Base-by-base conservation (phyloP, 371 early-diverging fungal species). In the Syncephalis fuscata region DNA sequence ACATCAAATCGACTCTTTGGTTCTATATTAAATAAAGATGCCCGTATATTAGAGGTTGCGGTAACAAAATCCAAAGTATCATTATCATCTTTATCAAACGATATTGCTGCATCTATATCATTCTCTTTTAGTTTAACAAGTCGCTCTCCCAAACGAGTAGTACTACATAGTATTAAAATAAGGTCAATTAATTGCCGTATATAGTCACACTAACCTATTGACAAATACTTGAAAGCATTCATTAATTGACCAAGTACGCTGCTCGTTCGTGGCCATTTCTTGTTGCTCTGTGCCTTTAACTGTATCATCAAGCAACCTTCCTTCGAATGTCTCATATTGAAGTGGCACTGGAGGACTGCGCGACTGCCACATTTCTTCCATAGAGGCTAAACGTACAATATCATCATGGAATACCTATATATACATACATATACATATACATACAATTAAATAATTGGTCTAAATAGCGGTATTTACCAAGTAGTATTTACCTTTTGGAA, bases 31-130 rank as follows among this genome's bases (percentile, higher is more conserved):
- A 86, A 98, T 1, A 82, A 66, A 46, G 64, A 62, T 1, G 90
- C 81, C 25, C 98, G 76, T 46, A 98, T 60, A 53, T 92, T 93
- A 0, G 93, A 74, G 1, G 91, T 74, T 1, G 93, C 86, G 0
- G 92, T 79, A 0, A 97, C 94, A 71, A 98, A 97, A 48, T 80
- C 73, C 61, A 94, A 64, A 16, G 79, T 68, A 45, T 79, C 87
- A 4, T 80, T 71, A 54, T 95, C 95, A 65, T 97, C 94, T 68
- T 98, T 94, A 61, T 95, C 92, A 65, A 94, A 94, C 0, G 63
- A 46, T 39, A 93, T 48, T 1, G 56, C 54, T 9, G 66, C 67
- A 23, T 71, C 67, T 0, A 69, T 52, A 39, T 77, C 70, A 2
- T 47, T 49, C 32, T 57, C 7, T 32, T 32, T 32, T 11, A 32